Evolutionary conservation across 306 rosid genomes (phyloP).

Genomic region (Fragaria ananassa): DNA sequence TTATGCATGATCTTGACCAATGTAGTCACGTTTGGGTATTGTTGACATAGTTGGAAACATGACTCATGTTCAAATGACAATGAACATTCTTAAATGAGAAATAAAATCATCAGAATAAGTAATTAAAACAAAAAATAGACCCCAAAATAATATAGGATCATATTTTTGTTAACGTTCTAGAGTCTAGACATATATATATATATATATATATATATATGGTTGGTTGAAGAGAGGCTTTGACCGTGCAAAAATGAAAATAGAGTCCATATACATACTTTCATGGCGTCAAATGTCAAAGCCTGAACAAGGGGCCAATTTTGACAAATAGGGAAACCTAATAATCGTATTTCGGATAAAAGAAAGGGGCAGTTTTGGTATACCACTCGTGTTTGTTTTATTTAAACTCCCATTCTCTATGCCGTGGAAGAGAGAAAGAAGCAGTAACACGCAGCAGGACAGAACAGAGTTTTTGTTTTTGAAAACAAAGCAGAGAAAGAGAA

Average conservation of each 20-base stretch:
- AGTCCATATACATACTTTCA: neutral
- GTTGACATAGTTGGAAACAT: neutral
- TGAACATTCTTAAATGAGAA: neutral
- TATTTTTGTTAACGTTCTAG: neutral
- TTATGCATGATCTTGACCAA: neutral
- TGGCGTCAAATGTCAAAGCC: slow-evolving; percentile 1
- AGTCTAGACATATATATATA: neutral
- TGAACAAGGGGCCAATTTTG: slow-evolving; percentile 9
- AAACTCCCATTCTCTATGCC: slow-evolving; percentile 15
- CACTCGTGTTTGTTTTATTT: slow-evolving; percentile 19
- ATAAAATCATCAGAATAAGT: neutral
- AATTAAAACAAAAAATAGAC: too few species aligned
- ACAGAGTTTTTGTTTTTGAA: neutral
- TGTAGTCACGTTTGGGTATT: neutral
- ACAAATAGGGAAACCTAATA: neutral
- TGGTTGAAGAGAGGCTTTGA: slow-evolving; percentile 10
- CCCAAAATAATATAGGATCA: neutral
- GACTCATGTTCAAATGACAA: neutral
- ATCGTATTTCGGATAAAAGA: neutral
- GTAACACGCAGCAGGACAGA: slow-evolving; percentile 6
- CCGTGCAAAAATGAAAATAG: neutral
- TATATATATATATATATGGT: neutral
- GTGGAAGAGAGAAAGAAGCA: slow-evolving; percentile 12
- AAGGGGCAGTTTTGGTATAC: slow-evolving; percentile 56
- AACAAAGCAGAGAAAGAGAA: slow-evolving; percentile 14